Evolutionary conservation across 2,329 filamentous ascomycete genomes (phyloP).

Genomic region (Colletotrichum acutatum): DNA sequence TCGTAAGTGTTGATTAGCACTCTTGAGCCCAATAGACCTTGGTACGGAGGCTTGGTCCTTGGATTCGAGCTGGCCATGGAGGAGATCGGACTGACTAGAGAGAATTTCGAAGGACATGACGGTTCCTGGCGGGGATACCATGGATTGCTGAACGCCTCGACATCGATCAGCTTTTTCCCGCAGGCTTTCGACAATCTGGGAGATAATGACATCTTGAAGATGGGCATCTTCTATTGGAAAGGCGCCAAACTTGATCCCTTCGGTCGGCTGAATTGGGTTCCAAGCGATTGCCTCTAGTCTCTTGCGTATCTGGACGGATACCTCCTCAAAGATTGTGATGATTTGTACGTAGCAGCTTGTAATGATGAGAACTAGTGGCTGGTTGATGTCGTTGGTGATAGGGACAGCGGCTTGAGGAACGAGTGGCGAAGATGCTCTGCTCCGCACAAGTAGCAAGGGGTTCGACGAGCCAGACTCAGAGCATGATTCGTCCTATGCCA

Average conservation of each 20-base stretch:
- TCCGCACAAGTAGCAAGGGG: not conserved
- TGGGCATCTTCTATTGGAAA: slow-evolving; percentile 40
- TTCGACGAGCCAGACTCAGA: not conserved
- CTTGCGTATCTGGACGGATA: slow-evolving; percentile 38
- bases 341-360: slow-evolving; percentile 45
- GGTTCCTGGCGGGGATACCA: not conserved
- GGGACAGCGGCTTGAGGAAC: not conserved
- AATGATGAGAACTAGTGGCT: slow-evolving; percentile 42
- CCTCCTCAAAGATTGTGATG: slow-evolving; percentile 39
- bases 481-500: not conserved
- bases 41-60: not conserved
- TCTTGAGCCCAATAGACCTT: not conserved
- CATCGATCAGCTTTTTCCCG: not conserved
- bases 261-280: slow-evolving; percentile 33
- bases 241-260: slow-evolving; percentile 40
- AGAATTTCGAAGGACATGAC: not conserved
- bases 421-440: not conserved
- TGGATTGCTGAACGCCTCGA: not conserved
- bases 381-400: slow-evolving; percentile 34
- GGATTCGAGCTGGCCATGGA: not conserved
- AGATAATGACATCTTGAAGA: slow-evolving; percentile 43
- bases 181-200: slow-evolving; percentile 37
- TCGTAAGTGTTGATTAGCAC: not conserved
- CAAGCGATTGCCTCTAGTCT: slow-evolving; percentile 32
- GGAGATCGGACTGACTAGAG: not conserved